A percentile compares a stretch with the other conserved stretches of the same genome.
phyloP scores from a whole-genome alignment of 2,329 filamentous ascomycete species.

The Fusarium veterinarium region DNA sequence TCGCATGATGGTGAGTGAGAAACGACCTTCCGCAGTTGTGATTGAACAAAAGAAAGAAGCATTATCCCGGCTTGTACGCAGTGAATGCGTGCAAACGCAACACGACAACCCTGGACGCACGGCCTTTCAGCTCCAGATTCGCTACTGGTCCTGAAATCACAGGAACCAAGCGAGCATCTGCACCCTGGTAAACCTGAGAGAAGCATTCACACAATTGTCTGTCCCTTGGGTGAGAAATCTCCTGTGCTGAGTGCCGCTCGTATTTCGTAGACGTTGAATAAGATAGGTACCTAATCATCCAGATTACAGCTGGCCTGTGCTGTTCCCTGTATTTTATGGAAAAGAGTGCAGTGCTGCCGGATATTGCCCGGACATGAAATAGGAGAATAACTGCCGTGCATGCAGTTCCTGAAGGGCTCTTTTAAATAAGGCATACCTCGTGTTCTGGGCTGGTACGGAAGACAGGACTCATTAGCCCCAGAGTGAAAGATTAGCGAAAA shows the following conservation, averaged over 20 bases:
- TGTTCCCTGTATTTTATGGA: conserved; percentile 2
- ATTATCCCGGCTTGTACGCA: conserved; percentile 41
- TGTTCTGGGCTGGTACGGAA: not conserved
- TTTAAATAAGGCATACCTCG: not conserved
- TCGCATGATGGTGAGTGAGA: conserved; percentile 33
- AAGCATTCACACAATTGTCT: conserved; percentile 31
- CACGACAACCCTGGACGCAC: conserved; percentile 25
- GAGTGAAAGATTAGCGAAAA: not conserved
- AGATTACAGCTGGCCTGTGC: not conserved
- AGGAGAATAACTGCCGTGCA: conserved; percentile 19
- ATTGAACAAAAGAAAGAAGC: conserved; percentile 45
- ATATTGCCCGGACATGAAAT: conserved; percentile 32
- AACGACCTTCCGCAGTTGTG: conserved; percentile 38
- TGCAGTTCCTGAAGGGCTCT: not conserved
- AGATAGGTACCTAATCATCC: not conserved
- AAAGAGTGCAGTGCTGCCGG: conserved; percentile 9
- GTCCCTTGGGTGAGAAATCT: not conserved
- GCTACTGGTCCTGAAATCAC: conserved; percentile 8
- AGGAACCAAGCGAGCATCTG: conserved; percentile 20
- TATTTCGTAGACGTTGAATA: conserved; percentile 1
- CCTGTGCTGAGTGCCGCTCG: conserved; percentile 10
- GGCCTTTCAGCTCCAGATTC: conserved; percentile 12
- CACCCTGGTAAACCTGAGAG: conserved; percentile 33
- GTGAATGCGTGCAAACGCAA: conserved; percentile 27
- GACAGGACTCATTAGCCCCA: not conserved